Evolutionary conservation across 441 rosid species (phyloP).

Genomic region (Jatropha podagrica): DNA sequence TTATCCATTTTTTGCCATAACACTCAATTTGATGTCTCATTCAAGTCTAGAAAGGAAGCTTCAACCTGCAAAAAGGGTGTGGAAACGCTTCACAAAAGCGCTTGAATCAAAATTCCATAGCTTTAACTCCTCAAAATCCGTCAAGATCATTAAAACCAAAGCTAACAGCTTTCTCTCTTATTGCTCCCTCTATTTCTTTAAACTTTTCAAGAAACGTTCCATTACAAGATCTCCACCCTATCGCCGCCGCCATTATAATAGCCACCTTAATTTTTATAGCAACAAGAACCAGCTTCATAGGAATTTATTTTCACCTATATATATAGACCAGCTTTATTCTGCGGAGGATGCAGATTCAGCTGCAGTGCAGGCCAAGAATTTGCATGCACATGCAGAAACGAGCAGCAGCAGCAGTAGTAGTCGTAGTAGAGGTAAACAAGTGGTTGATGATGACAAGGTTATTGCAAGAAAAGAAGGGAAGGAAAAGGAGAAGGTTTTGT

Average conservation of each 20-base stretch:
- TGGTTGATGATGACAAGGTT: constrained; percentile 26
- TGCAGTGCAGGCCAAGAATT: constrained; percentile 12
- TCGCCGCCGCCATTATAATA: constrained; percentile 7
- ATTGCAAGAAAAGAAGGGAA: constrained; percentile 14
- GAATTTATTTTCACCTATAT: constrained; percentile 33
- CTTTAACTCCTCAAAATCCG: constrained; percentile 34
- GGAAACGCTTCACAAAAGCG: constrained; percentile 42
- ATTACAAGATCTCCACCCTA: constrained; percentile 26
- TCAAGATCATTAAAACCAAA: constrained; percentile 32
- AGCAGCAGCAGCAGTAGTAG: constrained; percentile 21
- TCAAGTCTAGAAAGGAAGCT: constrained; percentile 54
- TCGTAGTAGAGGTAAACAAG: constrained; percentile 7
- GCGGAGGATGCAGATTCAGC: constrained; percentile 15
- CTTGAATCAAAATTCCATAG: constrained; percentile 45
- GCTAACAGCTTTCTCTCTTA: constrained; percentile 42
- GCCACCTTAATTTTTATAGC: constrained; percentile 23
- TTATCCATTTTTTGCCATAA: constrained; percentile 10
- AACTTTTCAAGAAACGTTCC: constrained; percentile 48
- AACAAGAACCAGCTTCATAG: constrained; percentile 23
- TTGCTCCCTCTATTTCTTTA: constrained; percentile 40
- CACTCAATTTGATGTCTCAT: constrained; percentile 36
- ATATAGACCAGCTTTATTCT: constrained; percentile 44
- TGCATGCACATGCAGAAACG: constrained; percentile 28
- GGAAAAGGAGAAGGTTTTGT: constrained; percentile 28
- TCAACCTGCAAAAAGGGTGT: constrained; percentile 51